Conservation (phyloP, 805 yeast genomes). For the Schizosaccharomyces cryophilus region DNA sequence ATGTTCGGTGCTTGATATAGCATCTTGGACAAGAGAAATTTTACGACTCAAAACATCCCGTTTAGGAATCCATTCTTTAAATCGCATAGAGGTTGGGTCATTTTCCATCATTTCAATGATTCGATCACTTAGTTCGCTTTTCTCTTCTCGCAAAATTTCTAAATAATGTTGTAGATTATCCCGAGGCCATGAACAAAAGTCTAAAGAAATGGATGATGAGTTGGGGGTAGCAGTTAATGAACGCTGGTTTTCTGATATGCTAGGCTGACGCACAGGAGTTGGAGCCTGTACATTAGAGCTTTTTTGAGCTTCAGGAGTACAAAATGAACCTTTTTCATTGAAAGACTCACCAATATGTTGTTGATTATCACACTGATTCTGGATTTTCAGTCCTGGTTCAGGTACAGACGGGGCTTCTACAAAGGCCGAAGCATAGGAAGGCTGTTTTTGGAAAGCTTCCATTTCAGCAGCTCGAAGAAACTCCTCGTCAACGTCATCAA, state of each 20-base stretch:
- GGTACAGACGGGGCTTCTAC: too few relatives aligned
- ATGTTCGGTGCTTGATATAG: not conserved
- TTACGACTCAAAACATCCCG: not conserved
- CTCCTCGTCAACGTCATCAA: slow-evolving; percentile 1
- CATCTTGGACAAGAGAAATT: not conserved
- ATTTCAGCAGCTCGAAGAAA: not conserved
- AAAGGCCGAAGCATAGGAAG: too few relatives aligned
- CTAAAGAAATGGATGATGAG: not conserved
- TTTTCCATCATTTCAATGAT: not conserved
- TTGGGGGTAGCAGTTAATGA: not conserved
- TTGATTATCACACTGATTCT: too few relatives aligned
- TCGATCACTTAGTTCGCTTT: not conserved
- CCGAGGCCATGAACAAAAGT: not conserved
- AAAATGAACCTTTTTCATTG: too few relatives aligned
- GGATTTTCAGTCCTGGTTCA: too few relatives aligned
- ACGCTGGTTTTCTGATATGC: not conserved
- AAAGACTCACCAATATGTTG: too few relatives aligned
- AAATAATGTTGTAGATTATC: not conserved
- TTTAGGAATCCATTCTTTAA: not conserved
- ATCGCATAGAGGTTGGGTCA: not conserved
- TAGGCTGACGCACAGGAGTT: too few relatives aligned
- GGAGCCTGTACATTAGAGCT: too few relatives aligned
- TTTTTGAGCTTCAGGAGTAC: too few relatives aligned
- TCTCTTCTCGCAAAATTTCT: not conserved
- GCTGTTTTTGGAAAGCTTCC: not conserved